A percentile compares a stretch with the other conserved stretches of the same genome.
These are phyloP conservation scores for Terana coerulea DNA, from an alignment of 768 basidiomycete genomes.

Conservation along the genomic window DNA sequence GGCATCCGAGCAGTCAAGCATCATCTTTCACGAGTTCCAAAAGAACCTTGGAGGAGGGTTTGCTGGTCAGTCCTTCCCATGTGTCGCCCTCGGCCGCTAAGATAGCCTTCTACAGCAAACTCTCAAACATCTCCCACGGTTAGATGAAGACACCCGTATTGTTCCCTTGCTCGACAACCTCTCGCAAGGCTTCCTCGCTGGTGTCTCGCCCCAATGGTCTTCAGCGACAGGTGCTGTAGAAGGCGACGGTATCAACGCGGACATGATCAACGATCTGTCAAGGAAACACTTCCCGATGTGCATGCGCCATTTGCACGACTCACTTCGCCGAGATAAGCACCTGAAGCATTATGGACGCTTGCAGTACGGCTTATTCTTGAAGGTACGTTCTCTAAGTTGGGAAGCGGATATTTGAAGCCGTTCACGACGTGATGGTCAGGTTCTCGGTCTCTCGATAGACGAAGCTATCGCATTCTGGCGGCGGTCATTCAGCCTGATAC, in stretches of 20 bases:
- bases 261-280: constrained; percentile 89
- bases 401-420: background rate
- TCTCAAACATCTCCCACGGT: constrained; percentile 78
- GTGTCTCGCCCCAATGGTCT: constrained; percentile 81
- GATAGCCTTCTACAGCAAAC: constrained; percentile 53
- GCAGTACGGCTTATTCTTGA: constrained; percentile 92
- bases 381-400: constrained; percentile 46
- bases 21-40: constrained; percentile 86
- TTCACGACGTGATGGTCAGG: constrained; percentile 53
- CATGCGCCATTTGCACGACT: constrained; percentile 88
- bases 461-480: constrained; percentile 95
- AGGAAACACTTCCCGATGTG: constrained; percentile 91
- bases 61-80: constrained; percentile 54
- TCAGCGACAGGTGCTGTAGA: constrained; percentile 46
- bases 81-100: background rate
- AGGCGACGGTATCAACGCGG: constrained; percentile 77
- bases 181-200: constrained; percentile 90
- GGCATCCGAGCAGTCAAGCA: constrained; percentile 68
- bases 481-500: constrained; percentile 72
- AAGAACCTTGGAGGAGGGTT: constrained; percentile 61
- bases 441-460: constrained; percentile 88
- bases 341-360: constrained; percentile 90
- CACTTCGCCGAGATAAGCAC: constrained; percentile 71
- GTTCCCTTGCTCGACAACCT: constrained; percentile 87
- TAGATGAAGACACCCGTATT: constrained; percentile 93